phyloP scores from a whole-genome alignment of 768 basidiomycete genomes.

The Suillus spraguei region DNA sequence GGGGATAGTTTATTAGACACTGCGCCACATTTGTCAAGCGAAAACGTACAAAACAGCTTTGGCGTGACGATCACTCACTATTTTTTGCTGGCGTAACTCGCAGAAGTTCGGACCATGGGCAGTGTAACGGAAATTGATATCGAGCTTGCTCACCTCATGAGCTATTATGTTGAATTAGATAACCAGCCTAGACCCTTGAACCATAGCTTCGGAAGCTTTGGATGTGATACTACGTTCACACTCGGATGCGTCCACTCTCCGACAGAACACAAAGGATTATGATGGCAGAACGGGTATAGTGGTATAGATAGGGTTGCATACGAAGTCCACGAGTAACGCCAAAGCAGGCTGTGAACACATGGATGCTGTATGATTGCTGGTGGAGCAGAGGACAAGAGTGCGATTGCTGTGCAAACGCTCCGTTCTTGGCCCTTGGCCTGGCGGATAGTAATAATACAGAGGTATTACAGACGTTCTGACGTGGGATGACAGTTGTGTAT shows the following conservation, averaged over 20 bases:
- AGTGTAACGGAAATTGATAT: neutral
- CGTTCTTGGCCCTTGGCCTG: neutral
- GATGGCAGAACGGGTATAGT: neutral
- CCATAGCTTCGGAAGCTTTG: neutral
- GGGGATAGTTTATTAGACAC: neutral
- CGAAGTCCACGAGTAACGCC: neutral
- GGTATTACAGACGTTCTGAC: neutral
- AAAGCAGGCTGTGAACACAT: neutral
- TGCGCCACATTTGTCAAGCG: neutral
- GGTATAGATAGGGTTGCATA: neutral
- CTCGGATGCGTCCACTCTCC: neutral
- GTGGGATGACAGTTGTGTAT: neutral
- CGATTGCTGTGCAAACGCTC: neutral
- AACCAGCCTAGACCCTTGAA: neutral
- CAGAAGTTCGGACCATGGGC: neutral
- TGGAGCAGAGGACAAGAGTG: neutral
- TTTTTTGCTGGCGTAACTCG: neutral
- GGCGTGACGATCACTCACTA: neutral
- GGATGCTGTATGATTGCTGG: neutral
- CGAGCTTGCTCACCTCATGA: neutral
- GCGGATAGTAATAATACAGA: neutral
- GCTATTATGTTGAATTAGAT: neutral
- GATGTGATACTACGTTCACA: neutral
- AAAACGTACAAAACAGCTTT: neutral
- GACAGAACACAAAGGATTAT: neutral